A percentile compares a stretch with the other conserved stretches of the same genome.
Evolutionary conservation across 192 early-diverging fungal genomes (phyloP).

Genomic region (Obelidium mucronatum): DNA sequence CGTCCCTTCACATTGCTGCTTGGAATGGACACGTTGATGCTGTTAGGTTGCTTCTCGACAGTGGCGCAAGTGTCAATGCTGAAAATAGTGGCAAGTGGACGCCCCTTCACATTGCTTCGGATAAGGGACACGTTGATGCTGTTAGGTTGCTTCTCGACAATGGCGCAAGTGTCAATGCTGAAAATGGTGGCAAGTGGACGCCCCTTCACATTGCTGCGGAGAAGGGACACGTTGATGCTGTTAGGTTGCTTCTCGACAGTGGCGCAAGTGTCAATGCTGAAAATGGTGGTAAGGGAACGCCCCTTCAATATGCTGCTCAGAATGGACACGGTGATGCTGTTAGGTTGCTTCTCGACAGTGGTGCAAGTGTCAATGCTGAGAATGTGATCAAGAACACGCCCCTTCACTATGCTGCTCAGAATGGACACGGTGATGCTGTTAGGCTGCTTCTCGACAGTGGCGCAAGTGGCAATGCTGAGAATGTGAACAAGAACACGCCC

Average conservation of each 20-base stretch:
- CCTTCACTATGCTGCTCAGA: neutral
- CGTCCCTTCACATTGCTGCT: neutral
- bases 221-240: neutral
- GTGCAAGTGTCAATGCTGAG: neutral
- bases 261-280: neutral
- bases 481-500: too few species aligned
- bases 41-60: neutral
- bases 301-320: neutral
- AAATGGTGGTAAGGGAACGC: neutral
- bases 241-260: neutral
- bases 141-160: neutral
- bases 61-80: neutral
- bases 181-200: neutral
- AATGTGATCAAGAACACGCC: neutral
- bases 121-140: neutral
- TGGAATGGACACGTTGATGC: neutral
- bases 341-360: neutral
- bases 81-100: neutral
- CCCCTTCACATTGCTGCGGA: neutral
- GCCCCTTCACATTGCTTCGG: neutral
- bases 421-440: neutral
- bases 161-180: neutral
- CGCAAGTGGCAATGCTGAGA: too few species aligned
- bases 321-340: neutral
- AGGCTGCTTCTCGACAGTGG: neutral